Conservation (phyloP, 441 rosid species). For the Corymbia citriodora region DNA sequence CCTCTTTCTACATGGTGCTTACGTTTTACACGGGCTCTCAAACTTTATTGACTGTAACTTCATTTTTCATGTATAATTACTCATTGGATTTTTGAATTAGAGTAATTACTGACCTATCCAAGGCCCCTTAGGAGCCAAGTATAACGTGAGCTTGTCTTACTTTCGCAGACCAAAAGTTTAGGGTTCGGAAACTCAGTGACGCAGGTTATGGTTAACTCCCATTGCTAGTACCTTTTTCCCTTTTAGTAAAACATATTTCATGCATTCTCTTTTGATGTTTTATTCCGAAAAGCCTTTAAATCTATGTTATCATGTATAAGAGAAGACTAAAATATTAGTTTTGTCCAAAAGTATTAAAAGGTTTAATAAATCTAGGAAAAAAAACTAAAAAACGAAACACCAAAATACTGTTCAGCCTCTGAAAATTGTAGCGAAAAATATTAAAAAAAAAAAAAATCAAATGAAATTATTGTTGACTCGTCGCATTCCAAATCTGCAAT, state of each 20-base stretch:
- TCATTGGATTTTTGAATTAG: background rate
- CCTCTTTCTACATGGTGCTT: background rate
- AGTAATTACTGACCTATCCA: background rate
- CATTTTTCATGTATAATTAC: background rate
- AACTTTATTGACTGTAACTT: accelerated
- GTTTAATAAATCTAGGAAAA: background rate
- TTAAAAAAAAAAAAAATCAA: background rate
- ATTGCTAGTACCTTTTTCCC: background rate
- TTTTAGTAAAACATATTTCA: background rate
- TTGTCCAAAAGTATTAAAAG: background rate
- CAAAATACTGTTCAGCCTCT: background rate
- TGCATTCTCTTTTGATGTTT: background rate
- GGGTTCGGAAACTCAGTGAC: background rate
- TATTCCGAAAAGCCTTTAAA: background rate
- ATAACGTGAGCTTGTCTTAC: background rate
- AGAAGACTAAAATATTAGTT: background rate
- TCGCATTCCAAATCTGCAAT: no score
- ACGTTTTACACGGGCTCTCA: background rate
- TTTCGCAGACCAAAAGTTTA: background rate
- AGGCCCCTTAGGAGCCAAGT: background rate
- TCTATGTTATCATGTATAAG: background rate
- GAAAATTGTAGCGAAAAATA: background rate
- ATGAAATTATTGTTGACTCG: background rate
- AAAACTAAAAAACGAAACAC: background rate
- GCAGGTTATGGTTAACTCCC: background rate